Base-by-base conservation (phyloP, 805 yeast genomes). In the Pichia nakasei region DNA sequence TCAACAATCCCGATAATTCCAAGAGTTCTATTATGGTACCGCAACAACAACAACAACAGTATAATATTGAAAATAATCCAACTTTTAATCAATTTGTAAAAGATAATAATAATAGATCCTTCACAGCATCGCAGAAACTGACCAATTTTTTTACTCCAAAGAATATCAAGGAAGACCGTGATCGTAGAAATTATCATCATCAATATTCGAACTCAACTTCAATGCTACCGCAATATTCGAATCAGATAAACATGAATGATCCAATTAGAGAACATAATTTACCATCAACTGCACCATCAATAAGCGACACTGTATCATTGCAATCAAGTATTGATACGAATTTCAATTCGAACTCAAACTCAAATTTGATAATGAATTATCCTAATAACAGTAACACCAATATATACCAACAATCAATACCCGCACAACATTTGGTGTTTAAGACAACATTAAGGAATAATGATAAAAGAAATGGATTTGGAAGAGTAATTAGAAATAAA, bases 391-490 rank as follows among this genome's bases (percentile, higher is more conserved):
- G 32, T 29, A 29, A 29, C 15, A 29, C 32, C 13, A 29, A 29
- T 29, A 29, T 29, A 29, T 29, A 29, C 32, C 32, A 29, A 29
- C 32, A 29, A 29, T 9, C 32, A 8, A n/a, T 29, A 29, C 15
- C 40, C 13, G 2, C 43, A 4, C 42, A 43, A 33, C 57, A 56
- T 3, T 68, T 74, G 21, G 69, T 67, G 37, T 67, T 76, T 51
- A 70, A 67, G 44, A 70, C 77, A 5, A 76, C 82, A 5, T 65
- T 76, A 69, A 59, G 82, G 27, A 46, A 44, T 24, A 42, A 38
- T 11, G 39, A 43, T 26, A 46, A 46, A 34, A 35, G 67, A 69
- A 27, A 27, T 26, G 37, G 41, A 18, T 34, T 46, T 19, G 41
- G 46, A 11, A 53, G 65, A 63, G 34, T 44, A 37, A 47, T 45